Evolutionary conservation across 108 stramenopile species (phyloP), one percentile per base, ranked within the genome.

Genomic region (Fragilariopsis cylindrus): DNA sequence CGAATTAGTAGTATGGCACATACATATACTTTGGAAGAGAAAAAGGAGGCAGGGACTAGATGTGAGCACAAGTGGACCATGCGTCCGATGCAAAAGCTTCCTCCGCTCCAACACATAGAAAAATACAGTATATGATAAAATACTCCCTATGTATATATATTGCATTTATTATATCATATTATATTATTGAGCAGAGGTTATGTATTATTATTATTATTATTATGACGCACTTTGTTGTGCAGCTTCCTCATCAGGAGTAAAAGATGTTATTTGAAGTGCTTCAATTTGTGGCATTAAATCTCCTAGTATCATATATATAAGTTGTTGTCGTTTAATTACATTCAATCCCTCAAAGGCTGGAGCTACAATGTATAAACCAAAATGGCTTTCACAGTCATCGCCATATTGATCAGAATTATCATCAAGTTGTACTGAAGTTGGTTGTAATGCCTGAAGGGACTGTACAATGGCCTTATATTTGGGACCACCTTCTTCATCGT

Each of bases 241-340:
- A 4, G 66, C 78, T 52, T 62, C 93, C 79, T 97, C 94, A 13
- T 74, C 79, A 2, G 96, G 92, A 54, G 88, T 91, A 68, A 92
- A 86, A 7, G 97, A 90, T 57, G 73, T 70, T 69, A 98, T 96
- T 71, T 92, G 86, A 75, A 98, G 70, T 13, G 96, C 95, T 76
- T 97, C 94, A 65, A 98, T 94, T 69, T 91, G 88, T 41, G 85
- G 79, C 97, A 98, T 98, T 45, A 92, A 71, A 7, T 96, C 95
- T 48, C 94, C 93, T 53, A 97, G 82, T 46, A 96, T 67, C 87
- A 91, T 91, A 71, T 96, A 97, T 72, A 98, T 89, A 57, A 97
- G 73, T 73, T 96, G 84, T 83, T 98, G 97, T 43, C 97, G 82
- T 71, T 98, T 96, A 50, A 98, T 90, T 74, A 93, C 71, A 76